Conservation (phyloP, 2,329 filamentous ascomycete species). For the Arthroderma uncinatum region DNA sequence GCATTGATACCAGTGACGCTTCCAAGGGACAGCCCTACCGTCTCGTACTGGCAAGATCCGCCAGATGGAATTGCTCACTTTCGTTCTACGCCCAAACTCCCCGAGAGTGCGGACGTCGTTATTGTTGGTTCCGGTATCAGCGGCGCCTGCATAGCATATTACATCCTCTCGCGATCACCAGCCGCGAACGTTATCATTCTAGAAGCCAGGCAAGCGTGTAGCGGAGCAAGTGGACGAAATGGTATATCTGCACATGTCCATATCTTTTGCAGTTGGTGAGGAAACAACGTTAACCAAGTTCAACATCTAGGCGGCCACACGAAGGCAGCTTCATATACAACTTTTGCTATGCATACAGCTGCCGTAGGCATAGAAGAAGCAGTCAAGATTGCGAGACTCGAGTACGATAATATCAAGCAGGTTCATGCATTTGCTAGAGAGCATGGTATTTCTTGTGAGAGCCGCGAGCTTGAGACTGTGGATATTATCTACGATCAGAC, state of each 20-base stretch:
- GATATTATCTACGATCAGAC: conserved; percentile 47
- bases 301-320: conserved; percentile 34
- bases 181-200: conserved; percentile 27
- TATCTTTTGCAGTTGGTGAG: neutral
- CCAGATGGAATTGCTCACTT: conserved; percentile 19
- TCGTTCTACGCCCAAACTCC: conserved; percentile 18
- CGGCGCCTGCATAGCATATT: conserved; percentile 26
- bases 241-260: conserved; percentile 5
- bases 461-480: conserved; percentile 42
- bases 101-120: conserved; percentile 22
- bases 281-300: neutral
- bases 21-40: conserved; percentile 19
- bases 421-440: conserved; percentile 44
- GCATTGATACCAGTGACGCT: conserved; percentile 16
- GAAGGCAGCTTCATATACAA: conserved; percentile 41
- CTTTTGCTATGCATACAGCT: conserved; percentile 39
- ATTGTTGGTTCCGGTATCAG: conserved; percentile 34
- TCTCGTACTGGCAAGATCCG: conserved; percentile 29
- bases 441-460: conserved; percentile 42
- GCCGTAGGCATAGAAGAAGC: conserved; percentile 41
- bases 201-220: conserved; percentile 27
- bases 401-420: conserved; percentile 44
- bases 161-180: conserved; percentile 18
- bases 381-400: conserved; percentile 41
- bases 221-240: conserved; percentile 16